Percentiles rank a stretch among this genome's conserved stretches.
phyloP scores from a whole-genome alignment of 2,329 filamentous ascomycete genomes.

The Botryosphaeria dothidea region DNA sequence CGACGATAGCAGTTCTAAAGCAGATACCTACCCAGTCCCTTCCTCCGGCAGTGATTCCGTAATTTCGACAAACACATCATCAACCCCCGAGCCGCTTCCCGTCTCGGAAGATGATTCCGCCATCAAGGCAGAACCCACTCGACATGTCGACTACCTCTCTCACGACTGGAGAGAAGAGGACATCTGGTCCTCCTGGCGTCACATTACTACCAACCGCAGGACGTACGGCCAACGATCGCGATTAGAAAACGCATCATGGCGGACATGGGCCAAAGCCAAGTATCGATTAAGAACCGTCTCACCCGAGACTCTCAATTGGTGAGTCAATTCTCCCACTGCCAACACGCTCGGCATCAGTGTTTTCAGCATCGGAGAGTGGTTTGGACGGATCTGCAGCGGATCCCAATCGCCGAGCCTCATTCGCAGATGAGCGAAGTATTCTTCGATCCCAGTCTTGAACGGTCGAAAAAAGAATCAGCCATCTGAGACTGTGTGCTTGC shows the following conservation, averaged over 20 bases:
- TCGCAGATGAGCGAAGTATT: no score
- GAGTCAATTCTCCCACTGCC: conserved; percentile 35
- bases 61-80: conserved; percentile 44
- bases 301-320: conserved; percentile 94
- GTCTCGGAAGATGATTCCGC: conserved; percentile 78
- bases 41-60: conserved; percentile 56
- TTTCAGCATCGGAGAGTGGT: not conserved
- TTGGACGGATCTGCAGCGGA: no score
- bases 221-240: conserved; percentile 79
- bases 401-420: no score
- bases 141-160: conserved; percentile 93
- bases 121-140: conserved; percentile 71
- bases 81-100: conserved; percentile 55
- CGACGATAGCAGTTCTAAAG: conserved; percentile 22
- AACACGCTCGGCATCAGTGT: not conserved
- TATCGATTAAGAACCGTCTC: conserved; percentile 84
- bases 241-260: conserved; percentile 94
- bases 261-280: conserved; percentile 93
- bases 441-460: no score
- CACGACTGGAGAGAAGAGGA: conserved; percentile 94
- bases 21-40: conserved; percentile 49
- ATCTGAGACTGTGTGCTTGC: no score
- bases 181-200: conserved; percentile 96
- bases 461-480: no score
- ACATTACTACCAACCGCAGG: conserved; percentile 77